These are phyloP conservation scores for Pyrenochaeta sp. DNA, from an alignment of 2,329 filamentous ascomycete species.

Conservation along the genomic window DNA sequence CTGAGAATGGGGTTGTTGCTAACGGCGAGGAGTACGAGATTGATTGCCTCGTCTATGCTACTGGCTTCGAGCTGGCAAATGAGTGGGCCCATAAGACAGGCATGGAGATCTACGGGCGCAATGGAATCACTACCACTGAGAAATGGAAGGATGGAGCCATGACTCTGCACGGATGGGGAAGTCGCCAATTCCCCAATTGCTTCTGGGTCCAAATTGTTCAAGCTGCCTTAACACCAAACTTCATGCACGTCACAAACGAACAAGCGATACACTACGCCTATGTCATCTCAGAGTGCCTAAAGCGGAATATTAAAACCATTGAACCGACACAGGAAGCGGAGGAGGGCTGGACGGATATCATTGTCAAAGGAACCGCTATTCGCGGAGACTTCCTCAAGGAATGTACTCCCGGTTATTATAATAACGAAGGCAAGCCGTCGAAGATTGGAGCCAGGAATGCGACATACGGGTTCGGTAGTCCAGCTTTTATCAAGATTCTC, in stretches of 20 bases:
- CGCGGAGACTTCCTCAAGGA: constrained; percentile 52
- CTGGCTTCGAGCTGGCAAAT: constrained; percentile 53
- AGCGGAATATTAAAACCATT: constrained; percentile 43
- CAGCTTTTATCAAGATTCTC: constrained; percentile 43
- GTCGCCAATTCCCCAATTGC: constrained; percentile 64
- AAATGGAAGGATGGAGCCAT: constrained; percentile 57
- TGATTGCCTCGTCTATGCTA: constrained; percentile 58
- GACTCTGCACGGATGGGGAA: constrained; percentile 63
- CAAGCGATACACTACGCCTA: constrained; percentile 56
- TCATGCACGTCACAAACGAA: constrained; percentile 35
- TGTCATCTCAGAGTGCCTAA: constrained; percentile 51
- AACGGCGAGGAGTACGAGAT: constrained; percentile 59
- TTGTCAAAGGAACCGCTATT: constrained; percentile 52
- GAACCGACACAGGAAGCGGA: constrained; percentile 59
- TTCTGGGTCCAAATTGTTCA: constrained; percentile 50
- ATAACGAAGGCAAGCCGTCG: constrained; percentile 39
- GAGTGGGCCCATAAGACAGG: constrained; percentile 44
- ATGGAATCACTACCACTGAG: constrained; percentile 55
- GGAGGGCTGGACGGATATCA: constrained; percentile 56
- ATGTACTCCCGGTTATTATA: constrained; percentile 66
- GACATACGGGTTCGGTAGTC: constrained; percentile 41
- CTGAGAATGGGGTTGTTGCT: constrained; percentile 56
- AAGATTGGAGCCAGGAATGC: constrained; percentile 31
- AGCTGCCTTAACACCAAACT: constrained; percentile 33
- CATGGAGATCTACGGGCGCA: constrained; percentile 55